phyloP scores from a whole-genome alignment of 2,329 filamentous ascomycete species.

The Scedosporium minutisporum region DNA sequence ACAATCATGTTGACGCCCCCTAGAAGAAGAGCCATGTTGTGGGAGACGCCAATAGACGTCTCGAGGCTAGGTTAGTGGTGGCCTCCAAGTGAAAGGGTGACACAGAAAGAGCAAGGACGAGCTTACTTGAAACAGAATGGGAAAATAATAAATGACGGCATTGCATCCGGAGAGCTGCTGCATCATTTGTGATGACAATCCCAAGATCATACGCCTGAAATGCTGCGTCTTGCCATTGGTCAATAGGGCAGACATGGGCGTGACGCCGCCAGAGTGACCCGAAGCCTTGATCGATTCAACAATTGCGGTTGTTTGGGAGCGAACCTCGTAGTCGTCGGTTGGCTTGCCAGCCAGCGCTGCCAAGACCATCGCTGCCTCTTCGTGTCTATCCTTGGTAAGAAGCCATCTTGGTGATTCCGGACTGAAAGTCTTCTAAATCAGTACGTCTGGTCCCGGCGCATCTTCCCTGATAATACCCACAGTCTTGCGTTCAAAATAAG shows the following conservation, averaged over 20 bases:
- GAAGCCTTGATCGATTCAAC: conserved; percentile 17
- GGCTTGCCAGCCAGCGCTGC: conserved; percentile 18
- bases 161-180: conserved; percentile 53
- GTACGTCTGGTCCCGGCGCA: no score
- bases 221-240: conserved; percentile 57
- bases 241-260: conserved; percentile 39
- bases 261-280: conserved; percentile 27
- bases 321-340: background rate
- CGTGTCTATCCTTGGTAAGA: conserved; percentile 36
- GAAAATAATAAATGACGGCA: conserved; percentile 52
- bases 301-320: background rate
- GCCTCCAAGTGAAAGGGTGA: no score
- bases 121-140: conserved; percentile 38
- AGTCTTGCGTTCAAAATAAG: conserved; percentile 35
- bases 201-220: conserved; percentile 54
- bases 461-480: background rate
- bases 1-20: conserved; percentile 40
- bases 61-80: conserved; percentile 12
- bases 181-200: conserved; percentile 49
- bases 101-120: no score
- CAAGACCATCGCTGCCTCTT: conserved; percentile 24
- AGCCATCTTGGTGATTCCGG: conserved; percentile 38
- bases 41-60: conserved; percentile 25
- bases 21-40: conserved; percentile 39
- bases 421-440: conserved; percentile 39